Conservation (phyloP, 176 grass and related monocot species). For the Oryza australiensis region DNA sequence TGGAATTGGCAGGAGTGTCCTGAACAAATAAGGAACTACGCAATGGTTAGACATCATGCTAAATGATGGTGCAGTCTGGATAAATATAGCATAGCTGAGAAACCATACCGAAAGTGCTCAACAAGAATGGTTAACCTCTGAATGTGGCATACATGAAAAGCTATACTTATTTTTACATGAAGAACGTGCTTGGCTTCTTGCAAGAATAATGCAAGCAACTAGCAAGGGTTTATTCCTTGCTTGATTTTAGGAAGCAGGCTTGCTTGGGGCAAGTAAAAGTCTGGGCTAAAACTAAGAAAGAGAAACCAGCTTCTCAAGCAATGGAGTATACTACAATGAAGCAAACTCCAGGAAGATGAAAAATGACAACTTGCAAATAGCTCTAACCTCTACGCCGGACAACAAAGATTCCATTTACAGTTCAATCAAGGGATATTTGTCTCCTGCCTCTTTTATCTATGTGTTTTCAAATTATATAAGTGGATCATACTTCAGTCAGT, state of each 20-base stretch:
- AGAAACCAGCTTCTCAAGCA: slow-evolving; percentile 43
- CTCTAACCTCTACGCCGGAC: background rate
- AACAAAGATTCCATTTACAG: background rate
- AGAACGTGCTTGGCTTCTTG: slow-evolving; percentile 33
- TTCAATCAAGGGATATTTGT: background rate
- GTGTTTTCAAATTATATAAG: background rate
- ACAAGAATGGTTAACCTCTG: slow-evolving; percentile 44
- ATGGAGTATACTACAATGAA: slow-evolving; percentile 26
- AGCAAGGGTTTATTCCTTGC: slow-evolving; percentile 43
- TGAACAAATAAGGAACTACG: slow-evolving; percentile 61
- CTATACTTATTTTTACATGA: slow-evolving; percentile 51
- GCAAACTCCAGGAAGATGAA: slow-evolving; percentile 33
- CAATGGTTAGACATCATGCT: slow-evolving; percentile 50
- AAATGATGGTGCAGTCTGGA: slow-evolving; percentile 16
- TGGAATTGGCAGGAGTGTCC: slow-evolving; percentile 43
- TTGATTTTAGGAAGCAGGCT: slow-evolving; percentile 44
- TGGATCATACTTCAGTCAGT: background rate
- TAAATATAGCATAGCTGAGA: slow-evolving; percentile 9
- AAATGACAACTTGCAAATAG: slow-evolving; percentile 7
- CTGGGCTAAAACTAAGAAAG: slow-evolving; percentile 23
- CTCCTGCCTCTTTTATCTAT: background rate
- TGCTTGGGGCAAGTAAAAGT: slow-evolving; percentile 42
- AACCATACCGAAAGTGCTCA: slow-evolving; percentile 35
- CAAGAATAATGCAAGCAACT: slow-evolving; percentile 38
- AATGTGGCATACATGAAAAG: slow-evolving; percentile 29